Percentiles rank a stretch among this genome's conserved stretches.
These are phyloP conservation scores for Neofusicoccum sp. DNA, from an alignment of 2,329 filamentous ascomycete genomes.

Conservation along the genomic window DNA sequence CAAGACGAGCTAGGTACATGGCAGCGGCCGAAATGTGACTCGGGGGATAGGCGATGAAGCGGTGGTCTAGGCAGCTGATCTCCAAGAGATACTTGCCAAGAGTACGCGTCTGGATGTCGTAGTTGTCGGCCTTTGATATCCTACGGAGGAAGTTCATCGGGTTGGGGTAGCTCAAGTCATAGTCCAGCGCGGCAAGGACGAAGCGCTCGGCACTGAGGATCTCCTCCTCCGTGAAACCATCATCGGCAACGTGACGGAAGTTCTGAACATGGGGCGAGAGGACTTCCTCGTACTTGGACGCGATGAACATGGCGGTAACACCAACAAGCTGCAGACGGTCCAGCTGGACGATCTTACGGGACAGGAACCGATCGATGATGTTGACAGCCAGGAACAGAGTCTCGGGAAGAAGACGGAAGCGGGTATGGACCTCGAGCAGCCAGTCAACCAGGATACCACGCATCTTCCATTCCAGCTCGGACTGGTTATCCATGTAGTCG, in stretches of 20 bases:
- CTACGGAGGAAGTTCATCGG: conserved; percentile 99
- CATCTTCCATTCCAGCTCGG: conserved; percentile 97
- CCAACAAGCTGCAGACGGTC: conserved; percentile 95
- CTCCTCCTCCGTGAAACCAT: conserved; percentile 92
- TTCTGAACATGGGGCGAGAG: conserved; percentile 94
- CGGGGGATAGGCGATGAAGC: conserved; percentile 85
- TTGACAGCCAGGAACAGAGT: conserved; percentile 96
- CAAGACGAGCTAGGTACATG: conserved; percentile 91
- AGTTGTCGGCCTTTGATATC: conserved; percentile 98
- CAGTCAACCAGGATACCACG: conserved; percentile 96
- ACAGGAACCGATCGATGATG: conserved; percentile 97
- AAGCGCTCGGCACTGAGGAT: conserved; percentile 97
- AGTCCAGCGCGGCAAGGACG: conserved; percentile 85
- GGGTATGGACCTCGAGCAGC: conserved; percentile 96
- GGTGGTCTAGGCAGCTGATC: conserved; percentile 91
- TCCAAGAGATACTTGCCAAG: conserved; percentile 97
- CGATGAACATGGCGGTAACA: conserved; percentile 99
- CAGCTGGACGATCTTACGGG: conserved; percentile 90
- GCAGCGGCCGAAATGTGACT: conserved; percentile 88
- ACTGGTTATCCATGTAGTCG: conserved; percentile 92
- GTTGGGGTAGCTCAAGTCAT: conserved; percentile 97
- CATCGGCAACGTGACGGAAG: conserved; percentile 95
- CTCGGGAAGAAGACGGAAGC: conserved; percentile 92
- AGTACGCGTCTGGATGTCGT: conserved; percentile 96
- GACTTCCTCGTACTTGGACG: conserved; percentile 98